Base-by-base conservation (phyloP, 768 basidiomycete species). In the Multifurca ochricompacta region DNA sequence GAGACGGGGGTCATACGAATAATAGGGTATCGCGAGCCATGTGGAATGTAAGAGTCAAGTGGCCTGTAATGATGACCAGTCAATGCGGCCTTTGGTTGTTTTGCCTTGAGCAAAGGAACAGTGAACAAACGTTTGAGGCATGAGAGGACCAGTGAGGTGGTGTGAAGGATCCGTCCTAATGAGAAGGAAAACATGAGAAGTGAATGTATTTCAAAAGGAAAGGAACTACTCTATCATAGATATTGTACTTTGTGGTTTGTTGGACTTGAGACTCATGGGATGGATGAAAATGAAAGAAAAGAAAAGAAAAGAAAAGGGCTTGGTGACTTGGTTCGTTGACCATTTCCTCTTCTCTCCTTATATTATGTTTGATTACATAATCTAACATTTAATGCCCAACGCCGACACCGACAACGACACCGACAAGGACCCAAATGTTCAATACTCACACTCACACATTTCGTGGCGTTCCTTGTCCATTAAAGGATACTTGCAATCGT, bases 401-500 rank as follows among this genome's bases (percentile, higher is more conserved):
- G n/a, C n/a, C n/a, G n/a, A n/a, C n/a, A n/a, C n/a, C n/a, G n/a
- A n/a, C n/a, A n/a, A n/a, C n/a, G n/a, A n/a, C n/a, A n/a, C n/a
- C n/a, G n/a, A n/a, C n/a, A n/a, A n/a, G n/a, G 19, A 23, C 10
- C 27, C 4, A 87, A 11, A 55, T 90, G 88, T 88, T 91, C 65
- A 75, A 83, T 27, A 70, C 76, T 3, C 65, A 77, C 4, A 73
- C 75, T 7, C 74, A n/a, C n/a, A n/a, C 83, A 18, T 88, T 90
- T 66, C 75, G 73, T 23, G 66, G 70, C 4, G 60, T 83, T 10
- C 65, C 75, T 7, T 91, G 88, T 70, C 87, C 87, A 4, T 74
- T 80, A 25, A 62, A 51, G 51, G 45, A 63, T 2, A 53, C 66
- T 35, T 89, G 88, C 64, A 65, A 66, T 1, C 71, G 82, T 18